Evolutionary conservation across 208 protist species (phyloP).

Genomic region (Trypanosomatidae sp.): DNA sequence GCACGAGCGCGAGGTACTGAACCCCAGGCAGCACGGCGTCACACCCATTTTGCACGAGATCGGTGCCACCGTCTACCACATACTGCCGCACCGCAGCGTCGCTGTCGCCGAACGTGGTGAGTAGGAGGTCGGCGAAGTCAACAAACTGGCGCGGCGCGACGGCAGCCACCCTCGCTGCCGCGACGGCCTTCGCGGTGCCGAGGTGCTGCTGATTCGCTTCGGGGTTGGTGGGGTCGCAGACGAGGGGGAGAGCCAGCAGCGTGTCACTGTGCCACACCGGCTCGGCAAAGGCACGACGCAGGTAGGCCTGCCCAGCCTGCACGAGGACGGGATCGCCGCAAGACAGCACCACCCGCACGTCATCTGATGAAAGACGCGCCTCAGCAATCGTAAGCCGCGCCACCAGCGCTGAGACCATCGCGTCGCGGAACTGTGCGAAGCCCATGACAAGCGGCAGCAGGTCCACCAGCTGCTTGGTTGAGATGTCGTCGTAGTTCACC

Average conservation of each 20-base stretch:
- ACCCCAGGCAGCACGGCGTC: conserved; percentile 33
- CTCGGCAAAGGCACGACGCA: conserved; percentile 58
- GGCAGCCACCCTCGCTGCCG: conserved; percentile 50
- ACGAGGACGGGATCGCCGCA: conserved; percentile 36
- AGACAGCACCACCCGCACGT: conserved; percentile 53
- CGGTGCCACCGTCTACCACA: conserved; percentile 45
- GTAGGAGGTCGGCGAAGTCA: conserved; percentile 64
- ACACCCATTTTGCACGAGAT: conserved; percentile 32
- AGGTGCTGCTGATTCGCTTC: conserved; percentile 16
- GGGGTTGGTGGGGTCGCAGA: conserved; percentile 23
- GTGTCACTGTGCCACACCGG: conserved; percentile 70
- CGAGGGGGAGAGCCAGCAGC: conserved; percentile 68
- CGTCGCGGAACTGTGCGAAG: conserved; percentile 29
- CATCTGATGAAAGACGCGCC: conserved; percentile 68
- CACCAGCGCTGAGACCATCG: conserved; percentile 44
- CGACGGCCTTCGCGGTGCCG: conserved; percentile 51
- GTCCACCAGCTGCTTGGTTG: conserved; percentile 70
- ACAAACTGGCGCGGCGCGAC: conserved; percentile 76
- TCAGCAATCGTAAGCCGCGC: conserved; percentile 36
- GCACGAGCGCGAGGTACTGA: conserved; percentile 64
- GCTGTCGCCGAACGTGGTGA: conserved; percentile 45
- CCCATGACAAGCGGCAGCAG: conserved; percentile 45
- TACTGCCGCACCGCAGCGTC: conserved; percentile 52
- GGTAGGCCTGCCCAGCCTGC: conserved; percentile 44
- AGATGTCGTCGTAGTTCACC: conserved; percentile 63